Base-by-base conservation (phyloP, 2,329 filamentous ascomycete genomes). In the Didymella pomorum region DNA sequence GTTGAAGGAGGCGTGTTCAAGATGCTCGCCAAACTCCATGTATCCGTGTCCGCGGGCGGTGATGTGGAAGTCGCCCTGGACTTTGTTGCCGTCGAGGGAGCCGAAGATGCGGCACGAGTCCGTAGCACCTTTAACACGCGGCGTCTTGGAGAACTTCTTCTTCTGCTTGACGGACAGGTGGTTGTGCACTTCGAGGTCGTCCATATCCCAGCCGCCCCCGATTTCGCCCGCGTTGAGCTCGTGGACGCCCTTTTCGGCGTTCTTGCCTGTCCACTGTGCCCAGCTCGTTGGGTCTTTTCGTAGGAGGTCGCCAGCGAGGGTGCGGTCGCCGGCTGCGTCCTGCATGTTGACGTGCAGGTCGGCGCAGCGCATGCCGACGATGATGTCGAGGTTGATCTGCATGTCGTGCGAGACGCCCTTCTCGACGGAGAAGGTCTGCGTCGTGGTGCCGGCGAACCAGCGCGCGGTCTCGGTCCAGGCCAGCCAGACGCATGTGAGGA, bases 31-130 rank as follows among this genome's bases (percentile, higher is more conserved):
- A 65, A 87, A 83, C 73, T 93, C 92, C 78, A 87, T 86, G 78
- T 99, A 99, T n/a, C 95, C 95, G 77, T 98, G 94, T 0, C 95
- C 95, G 61, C 93, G 82, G 3, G 95, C 95, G 1, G 95, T 99
- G 71, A 99, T 95, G 76, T 99, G 95, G 74, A 99, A 98, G 77
- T 99, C 94, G 4, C 94, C 95, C 79, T 97, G 94, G 43, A 99
- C 95, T 80, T 96, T 96, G 79, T 99, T 99, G 66, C 96, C 85
- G 67, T 96, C 90, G 76, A 99, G 78, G 70, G 87, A 96, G 31
- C 95, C 95, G 76, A 87, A 99, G 63, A 99, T 87, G 46, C 95
- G 87, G 77, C 95, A 99, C 62, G 90, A 90, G 76, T 97, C 91
- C 16, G 83, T 78, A 18, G 79, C 70, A 25, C 82, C 78, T 51